phyloP scores from a whole-genome alignment of 1,139 yeast species.

The Candida smagusa region DNA sequence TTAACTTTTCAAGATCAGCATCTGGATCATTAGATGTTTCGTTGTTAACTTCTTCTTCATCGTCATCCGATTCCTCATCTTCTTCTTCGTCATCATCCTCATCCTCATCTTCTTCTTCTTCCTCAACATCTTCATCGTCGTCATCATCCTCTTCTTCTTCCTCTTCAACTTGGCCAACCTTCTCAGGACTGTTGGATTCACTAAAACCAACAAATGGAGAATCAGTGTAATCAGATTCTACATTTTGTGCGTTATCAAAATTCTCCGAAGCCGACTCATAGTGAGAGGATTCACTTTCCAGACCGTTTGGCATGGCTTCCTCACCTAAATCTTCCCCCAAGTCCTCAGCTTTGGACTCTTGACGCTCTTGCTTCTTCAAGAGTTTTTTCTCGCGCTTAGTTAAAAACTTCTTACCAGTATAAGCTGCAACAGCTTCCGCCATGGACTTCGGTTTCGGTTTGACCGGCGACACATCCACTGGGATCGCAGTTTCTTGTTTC shows the following conservation, averaged over 20 bases:
- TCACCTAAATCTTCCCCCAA: slow-evolving; percentile 18
- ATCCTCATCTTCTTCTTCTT: slow-evolving; percentile 19
- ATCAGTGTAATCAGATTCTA: slow-evolving; percentile 7
- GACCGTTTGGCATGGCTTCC: slow-evolving; percentile 11
- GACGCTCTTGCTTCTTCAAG: slow-evolving; percentile 20
- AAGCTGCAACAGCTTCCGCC: slow-evolving; percentile 63
- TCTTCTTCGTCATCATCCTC: slow-evolving; percentile 12
- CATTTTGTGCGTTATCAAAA: slow-evolving; percentile 8
- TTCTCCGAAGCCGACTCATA: slow-evolving; percentile 33
- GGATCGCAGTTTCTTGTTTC: slow-evolving; percentile 2
- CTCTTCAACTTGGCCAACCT: slow-evolving; percentile 7
- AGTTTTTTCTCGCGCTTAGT: slow-evolving; percentile 36
- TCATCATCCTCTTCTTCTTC: slow-evolving; percentile 14
- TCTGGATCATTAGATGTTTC: slow-evolving; percentile 8
- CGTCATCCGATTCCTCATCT: slow-evolving; percentile 3
- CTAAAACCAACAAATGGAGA: slow-evolving; percentile 16
- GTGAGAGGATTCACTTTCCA: slow-evolving; percentile 13
- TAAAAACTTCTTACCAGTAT: slow-evolving; percentile 51
- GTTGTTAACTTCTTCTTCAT: background rate
- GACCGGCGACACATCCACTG: slow-evolving; percentile 3
- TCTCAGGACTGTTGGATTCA: slow-evolving; percentile 7
- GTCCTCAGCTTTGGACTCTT: slow-evolving; percentile 23
- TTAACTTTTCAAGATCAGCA: slow-evolving; percentile 29
- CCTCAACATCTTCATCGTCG: slow-evolving; percentile 25
- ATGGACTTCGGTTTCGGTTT: slow-evolving; percentile 44